phyloP scores from a whole-genome alignment of 2,329 filamentous ascomycete genomes.

The Colletotrichum coccodes region DNA sequence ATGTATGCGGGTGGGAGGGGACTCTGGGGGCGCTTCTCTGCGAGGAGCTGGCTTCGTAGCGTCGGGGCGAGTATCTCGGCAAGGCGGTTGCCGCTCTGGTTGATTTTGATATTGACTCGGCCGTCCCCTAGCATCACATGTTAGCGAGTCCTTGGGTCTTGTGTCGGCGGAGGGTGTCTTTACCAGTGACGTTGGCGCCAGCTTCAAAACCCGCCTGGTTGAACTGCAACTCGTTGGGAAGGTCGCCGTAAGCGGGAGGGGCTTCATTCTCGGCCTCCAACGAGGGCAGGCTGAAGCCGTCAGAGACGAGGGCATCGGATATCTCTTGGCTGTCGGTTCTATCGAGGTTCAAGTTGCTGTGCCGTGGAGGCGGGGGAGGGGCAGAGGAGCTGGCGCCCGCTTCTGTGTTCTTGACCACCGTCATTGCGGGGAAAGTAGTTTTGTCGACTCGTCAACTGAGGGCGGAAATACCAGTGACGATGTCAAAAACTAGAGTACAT shows the following conservation, averaged over 20 bases:
- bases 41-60: conserved; percentile 64
- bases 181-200: conserved; percentile 67
- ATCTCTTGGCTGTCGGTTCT: conserved; percentile 36
- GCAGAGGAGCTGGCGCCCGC: conserved; percentile 23
- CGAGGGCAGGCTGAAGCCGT: conserved; percentile 53
- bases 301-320: conserved; percentile 46
- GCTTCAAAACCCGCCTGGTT: conserved; percentile 72
- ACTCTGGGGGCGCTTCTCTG: conserved; percentile 50
- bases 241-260: conserved; percentile 69
- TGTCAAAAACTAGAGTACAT: neutral
- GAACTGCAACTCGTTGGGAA: conserved; percentile 65
- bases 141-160: conserved; percentile 32
- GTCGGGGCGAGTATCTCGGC: conserved; percentile 75
- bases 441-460: neutral
- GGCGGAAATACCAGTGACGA: neutral
- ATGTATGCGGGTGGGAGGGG: conserved; percentile 76
- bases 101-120: conserved; percentile 82
- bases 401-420: conserved; percentile 21
- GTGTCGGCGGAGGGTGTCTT: neutral
- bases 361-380: conserved; percentile 18
- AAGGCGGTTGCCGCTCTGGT: conserved; percentile 73
- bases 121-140: conserved; percentile 69
- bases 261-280: conserved; percentile 53
- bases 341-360: conserved; percentile 19
- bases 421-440: conserved; percentile 18